Base-by-base conservation (phyloP, 208 protist genomes). In the Histomonas meleagridis region DNA sequence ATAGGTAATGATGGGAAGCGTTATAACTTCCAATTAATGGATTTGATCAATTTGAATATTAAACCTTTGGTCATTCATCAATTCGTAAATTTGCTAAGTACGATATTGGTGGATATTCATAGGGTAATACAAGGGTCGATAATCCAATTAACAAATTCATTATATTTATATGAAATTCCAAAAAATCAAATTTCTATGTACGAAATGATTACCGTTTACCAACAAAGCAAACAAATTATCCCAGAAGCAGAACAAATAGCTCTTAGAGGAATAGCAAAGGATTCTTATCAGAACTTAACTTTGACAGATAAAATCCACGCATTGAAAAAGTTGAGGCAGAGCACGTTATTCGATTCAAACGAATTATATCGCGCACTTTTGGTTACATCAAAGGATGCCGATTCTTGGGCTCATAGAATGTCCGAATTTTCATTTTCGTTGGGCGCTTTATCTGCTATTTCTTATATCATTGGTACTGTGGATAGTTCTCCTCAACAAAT, bases 161-260 rank as follows among this genome's bases (percentile, higher is more conserved):
- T 86, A 7, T 43, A 86, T 86, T 28, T 86, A 2, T 86, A 51
- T n/a, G 76, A 86, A 86, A 46, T 86, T 38, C 76, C 76, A 4
- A 86, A 86, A 28, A 46, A 46, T 32, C 76, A 86, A 28, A 46
- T 48, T 16, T 57, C 76, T 21, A 86, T 86, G 76, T 86, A 86
- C 26, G 76, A 86, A 28, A 86, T 86, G 76, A 86, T 86, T n/a
- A 51, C 46, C 38, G 76, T 86, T 26, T 86, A 55, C 16, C 40
- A 86, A 35, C 76, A 86, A 49, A 38, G 23, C 0, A 86, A 86
- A 28, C 40, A 46, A 10, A 26, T 40, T 32, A 55, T 86, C 16
- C 26, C 55, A 4, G 76, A 86, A 18, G 76, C 76, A 1, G 76
- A 86, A n/a, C 76, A 86, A 35, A 26, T 35, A 4, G 43, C 76